Evolutionary conservation across 805 yeast genomes (phyloP), one percentile per base, ranked within the genome.

Genomic region (Diddensiella transvaalensis): DNA sequence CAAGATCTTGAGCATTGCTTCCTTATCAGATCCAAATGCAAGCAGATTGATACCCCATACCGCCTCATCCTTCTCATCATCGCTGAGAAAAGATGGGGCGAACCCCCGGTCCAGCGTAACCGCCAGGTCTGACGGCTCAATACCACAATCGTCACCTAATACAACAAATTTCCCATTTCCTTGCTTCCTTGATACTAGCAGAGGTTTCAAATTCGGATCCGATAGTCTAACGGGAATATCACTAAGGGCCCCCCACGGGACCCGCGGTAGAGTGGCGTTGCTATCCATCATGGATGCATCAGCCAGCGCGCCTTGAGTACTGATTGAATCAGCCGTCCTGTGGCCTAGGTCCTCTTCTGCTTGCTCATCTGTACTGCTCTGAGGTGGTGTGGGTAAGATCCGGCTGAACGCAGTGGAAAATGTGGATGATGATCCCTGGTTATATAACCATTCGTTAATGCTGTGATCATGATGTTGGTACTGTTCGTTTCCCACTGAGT

Each of bases 371-470:
- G 32, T 13, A 26, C 13, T 26, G 13, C 32, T 26, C 8, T 15
- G 38, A 8, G 38, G 38, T 35, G 38, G 38, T 18, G 38, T 35
- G 8, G 38, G 21, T 35, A 35, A 18, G 21, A 35, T 13, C 21
- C 38, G 8, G 17, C 38, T 35, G 17, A 35, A 35, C 8, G 38
- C 8, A 6, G 38, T 10, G 17, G 38, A 35, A 35, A 35, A 35
- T 18, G 21, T 18, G 18, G 38, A 13, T 17, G 21, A 13, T 6
- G 38, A 35, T 35, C 38, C 38, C 17, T 35, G 38, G 15, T 35
- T 35, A 17, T 35, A 35, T 18, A 35, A 17, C 38, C 38, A 35
- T 17, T 35, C 38, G 15, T 35, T 35, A 35, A 35, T 35, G 15
- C 21, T 17, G 17, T 35, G 15, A 35, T 35, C 21, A 13, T 35